Evolutionary conservation across 495 filamentous ascomycete genomes (phyloP).

Genomic region (Aspergillus leporis): DNA sequence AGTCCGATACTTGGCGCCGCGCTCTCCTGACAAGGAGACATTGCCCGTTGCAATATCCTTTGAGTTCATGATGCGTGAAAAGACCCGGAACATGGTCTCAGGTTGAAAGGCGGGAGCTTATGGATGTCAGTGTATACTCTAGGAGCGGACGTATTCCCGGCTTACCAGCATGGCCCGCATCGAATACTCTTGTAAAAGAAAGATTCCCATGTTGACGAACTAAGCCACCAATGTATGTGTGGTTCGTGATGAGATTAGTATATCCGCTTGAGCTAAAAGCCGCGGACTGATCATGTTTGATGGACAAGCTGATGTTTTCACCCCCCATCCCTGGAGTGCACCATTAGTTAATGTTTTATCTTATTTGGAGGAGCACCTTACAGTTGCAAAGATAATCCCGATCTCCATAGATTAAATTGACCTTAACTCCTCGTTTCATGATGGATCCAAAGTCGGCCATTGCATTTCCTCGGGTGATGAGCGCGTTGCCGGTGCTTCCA

Average conservation of each 20-base stretch:
- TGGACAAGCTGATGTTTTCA: conserved; percentile 1
- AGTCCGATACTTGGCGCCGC: background rate
- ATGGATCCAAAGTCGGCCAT: background rate
- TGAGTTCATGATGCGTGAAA: background rate
- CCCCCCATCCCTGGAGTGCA: background rate
- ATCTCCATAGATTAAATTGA: background rate
- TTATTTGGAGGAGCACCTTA: background rate
- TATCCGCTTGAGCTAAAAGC: background rate
- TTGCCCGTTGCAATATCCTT: conserved; percentile 1
- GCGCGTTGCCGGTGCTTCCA: conserved; percentile 1
- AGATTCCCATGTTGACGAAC: conserved; percentile 1
- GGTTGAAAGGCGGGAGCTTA: background rate
- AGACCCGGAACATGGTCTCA: background rate
- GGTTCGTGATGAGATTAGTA: background rate
- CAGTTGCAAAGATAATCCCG: conserved; percentile 5
- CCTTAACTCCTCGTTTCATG: background rate
- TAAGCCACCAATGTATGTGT: background rate
- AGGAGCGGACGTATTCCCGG: background rate
- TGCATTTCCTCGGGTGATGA: conserved; percentile 2
- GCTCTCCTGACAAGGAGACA: background rate
- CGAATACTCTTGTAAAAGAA: conserved; percentile 1
- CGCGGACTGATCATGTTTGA: background rate
- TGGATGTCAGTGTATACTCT: too few relatives aligned
- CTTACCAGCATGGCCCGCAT: background rate
- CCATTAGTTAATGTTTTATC: background rate